These are phyloP conservation scores for Russula sp. DNA, from an alignment of 768 basidiomycete species.

Conservation along the genomic window DNA sequence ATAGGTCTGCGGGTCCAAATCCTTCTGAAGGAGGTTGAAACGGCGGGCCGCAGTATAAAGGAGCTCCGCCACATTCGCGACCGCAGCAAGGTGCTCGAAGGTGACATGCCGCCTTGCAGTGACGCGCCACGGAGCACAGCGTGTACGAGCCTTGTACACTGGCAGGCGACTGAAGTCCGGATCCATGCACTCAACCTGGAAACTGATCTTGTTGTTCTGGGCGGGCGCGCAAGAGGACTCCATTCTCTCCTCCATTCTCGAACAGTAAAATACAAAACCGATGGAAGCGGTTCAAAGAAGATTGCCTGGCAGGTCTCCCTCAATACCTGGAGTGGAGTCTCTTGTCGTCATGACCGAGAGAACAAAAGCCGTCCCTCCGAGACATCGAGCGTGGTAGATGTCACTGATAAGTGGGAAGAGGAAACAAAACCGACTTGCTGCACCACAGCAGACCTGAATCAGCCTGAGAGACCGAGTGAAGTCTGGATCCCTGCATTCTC, in stretches of 20 bases:
- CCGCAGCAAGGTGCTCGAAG: too few relatives aligned
- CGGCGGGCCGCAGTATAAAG: constrained; percentile 47
- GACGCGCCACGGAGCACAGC: too few relatives aligned
- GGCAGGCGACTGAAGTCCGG: background rate
- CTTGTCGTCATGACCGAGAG: background rate
- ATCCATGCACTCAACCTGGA: background rate
- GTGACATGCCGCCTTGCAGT: too few relatives aligned
- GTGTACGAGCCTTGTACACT: too few relatives aligned
- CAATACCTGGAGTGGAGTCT: background rate
- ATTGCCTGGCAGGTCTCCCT: background rate
- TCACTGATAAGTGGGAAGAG: background rate
- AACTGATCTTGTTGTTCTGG: background rate
- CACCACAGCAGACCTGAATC: background rate
- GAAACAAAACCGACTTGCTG: background rate
- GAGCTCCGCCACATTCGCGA: too few relatives aligned
- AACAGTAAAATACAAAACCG: background rate
- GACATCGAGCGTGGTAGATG: background rate
- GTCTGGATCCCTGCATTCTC: too few relatives aligned
- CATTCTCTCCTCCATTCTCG: background rate
- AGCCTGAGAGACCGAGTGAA: background rate
- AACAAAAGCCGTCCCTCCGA: background rate
- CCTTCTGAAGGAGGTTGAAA: constrained; percentile 61
- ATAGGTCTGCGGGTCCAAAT: constrained; percentile 84
- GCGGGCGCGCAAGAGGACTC: background rate
- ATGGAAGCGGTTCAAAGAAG: background rate